Conservation (phyloP, 2,329 filamentous ascomycete species). For the Apiospora kogelbergensis region DNA sequence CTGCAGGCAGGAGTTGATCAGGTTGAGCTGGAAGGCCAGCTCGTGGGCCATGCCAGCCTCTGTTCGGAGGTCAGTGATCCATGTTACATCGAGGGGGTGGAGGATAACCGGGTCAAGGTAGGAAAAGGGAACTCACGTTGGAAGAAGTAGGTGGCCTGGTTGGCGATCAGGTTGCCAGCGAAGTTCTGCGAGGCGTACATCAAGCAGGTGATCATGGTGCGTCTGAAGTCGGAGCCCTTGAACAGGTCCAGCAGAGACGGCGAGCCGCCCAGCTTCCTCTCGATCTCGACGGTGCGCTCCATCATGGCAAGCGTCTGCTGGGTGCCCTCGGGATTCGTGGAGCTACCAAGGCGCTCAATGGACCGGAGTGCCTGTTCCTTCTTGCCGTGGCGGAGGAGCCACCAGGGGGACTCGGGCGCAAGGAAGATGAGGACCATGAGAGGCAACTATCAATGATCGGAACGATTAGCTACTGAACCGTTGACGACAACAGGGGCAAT, state of each 20-base stretch:
- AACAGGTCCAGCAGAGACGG: constrained; percentile 40
- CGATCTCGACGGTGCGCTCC: constrained; percentile 36
- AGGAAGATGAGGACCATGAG: constrained; percentile 13
- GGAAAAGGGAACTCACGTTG: constrained; percentile 27
- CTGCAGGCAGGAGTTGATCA: constrained; percentile 34
- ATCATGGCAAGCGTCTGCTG: constrained; percentile 50
- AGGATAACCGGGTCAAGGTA: too few species aligned
- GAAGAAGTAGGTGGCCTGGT: constrained; percentile 32
- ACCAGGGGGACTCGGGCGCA: constrained; percentile 17
- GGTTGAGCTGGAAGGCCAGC: constrained; percentile 22
- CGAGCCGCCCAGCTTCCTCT: constrained; percentile 29
- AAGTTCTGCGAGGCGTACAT: constrained; percentile 38
- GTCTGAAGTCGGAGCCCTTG: constrained; percentile 33
- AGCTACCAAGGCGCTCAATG: constrained; percentile 27
- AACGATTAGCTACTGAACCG: constrained; percentile 9
- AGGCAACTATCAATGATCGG: constrained; percentile 28
- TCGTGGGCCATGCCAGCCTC: constrained; percentile 24
- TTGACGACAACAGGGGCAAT: too few species aligned
- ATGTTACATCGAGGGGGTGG: too few species aligned
- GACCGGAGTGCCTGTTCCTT: constrained; percentile 30
- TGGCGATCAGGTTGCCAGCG: constrained; percentile 30
- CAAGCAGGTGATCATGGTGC: constrained; percentile 30
- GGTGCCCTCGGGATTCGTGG: constrained; percentile 24
- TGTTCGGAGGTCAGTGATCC: constrained; percentile 14
- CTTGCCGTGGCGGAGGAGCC: constrained; percentile 17